phyloP scores from a whole-genome alignment of 345 rosid genomes.

The Hibiscus mutabilis region DNA sequence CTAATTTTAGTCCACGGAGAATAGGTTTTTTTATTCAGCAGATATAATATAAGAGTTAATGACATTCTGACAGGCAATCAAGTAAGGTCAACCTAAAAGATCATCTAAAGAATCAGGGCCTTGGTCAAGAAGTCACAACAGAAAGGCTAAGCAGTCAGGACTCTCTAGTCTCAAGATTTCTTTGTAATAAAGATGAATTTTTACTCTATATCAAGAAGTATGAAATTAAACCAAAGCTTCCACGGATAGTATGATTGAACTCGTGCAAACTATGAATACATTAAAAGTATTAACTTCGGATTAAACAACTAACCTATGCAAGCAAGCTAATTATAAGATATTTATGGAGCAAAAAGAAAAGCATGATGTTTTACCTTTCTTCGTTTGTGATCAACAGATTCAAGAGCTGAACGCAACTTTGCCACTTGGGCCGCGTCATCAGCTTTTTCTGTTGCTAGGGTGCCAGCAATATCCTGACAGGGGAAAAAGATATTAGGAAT shows the following conservation, averaged over 20 bases:
- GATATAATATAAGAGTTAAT: too few relatives aligned
- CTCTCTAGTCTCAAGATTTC: not conserved
- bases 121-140: not conserved
- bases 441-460: conserved; percentile 87
- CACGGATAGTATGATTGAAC: not conserved
- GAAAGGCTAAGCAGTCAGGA: not conserved
- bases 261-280: not conserved
- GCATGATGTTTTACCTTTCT: conserved; percentile 54
- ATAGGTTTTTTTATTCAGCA: not conserved
- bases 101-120: not conserved
- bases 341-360: not conserved
- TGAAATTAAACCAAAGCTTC: not conserved
- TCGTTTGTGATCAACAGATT: conserved; percentile 96
- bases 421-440: conserved; percentile 85
- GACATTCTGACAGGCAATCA: not conserved
- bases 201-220: not conserved
- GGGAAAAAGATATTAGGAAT: not conserved
- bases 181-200: not conserved
- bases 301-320: not conserved
- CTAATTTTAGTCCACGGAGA: not conserved
- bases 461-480: conserved; percentile 88
- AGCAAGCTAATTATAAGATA: not conserved
- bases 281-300: not conserved
- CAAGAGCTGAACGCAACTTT: conserved; percentile 92
- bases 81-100: not conserved